Conservation (phyloP, 495 filamentous ascomycete species). For the Cercophora sp. region DNA sequence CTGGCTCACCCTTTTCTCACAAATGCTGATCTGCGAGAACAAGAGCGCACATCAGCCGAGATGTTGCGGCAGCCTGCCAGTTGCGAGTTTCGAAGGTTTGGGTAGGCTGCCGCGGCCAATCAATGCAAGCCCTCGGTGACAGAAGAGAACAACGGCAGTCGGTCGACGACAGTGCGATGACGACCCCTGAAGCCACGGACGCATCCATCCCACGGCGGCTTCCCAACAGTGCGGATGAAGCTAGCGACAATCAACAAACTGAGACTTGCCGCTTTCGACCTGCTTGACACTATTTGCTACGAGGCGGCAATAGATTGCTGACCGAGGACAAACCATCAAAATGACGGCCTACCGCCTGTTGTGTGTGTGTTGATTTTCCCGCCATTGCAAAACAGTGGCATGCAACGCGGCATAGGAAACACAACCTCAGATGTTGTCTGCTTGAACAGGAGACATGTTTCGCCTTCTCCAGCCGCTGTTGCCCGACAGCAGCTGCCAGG, state of each 20-base stretch:
- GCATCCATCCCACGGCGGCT: too few species aligned
- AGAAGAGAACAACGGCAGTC: neutral
- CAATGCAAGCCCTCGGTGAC: conserved; percentile 4
- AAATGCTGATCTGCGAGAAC: conserved; percentile 5
- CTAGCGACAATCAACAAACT: neutral
- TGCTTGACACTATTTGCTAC: neutral
- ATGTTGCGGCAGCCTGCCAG: conserved; percentile 8
- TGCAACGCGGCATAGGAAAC: conserved; percentile 9
- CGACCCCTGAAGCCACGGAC: too few species aligned
- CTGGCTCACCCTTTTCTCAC: neutral
- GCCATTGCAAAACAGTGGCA: neutral
- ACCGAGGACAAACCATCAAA: neutral
- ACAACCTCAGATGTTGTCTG: conserved; percentile 1
- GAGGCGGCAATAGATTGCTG: conserved; percentile 2
- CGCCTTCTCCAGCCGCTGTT: conserved; percentile 24
- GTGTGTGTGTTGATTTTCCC: too few species aligned
- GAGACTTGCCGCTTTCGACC: neutral
- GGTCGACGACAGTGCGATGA: too few species aligned
- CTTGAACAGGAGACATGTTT: conserved; percentile 10
- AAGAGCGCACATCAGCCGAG: conserved; percentile 17
- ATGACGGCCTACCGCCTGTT: too few species aligned
- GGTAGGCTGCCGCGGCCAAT: conserved; percentile 6
- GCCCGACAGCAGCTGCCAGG: conserved; percentile 10
- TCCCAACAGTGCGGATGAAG: neutral
- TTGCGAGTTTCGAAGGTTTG: conserved; percentile 6